Evolutionary conservation across 345 rosid genomes (phyloP).

Genomic region (Salix brachista): DNA sequence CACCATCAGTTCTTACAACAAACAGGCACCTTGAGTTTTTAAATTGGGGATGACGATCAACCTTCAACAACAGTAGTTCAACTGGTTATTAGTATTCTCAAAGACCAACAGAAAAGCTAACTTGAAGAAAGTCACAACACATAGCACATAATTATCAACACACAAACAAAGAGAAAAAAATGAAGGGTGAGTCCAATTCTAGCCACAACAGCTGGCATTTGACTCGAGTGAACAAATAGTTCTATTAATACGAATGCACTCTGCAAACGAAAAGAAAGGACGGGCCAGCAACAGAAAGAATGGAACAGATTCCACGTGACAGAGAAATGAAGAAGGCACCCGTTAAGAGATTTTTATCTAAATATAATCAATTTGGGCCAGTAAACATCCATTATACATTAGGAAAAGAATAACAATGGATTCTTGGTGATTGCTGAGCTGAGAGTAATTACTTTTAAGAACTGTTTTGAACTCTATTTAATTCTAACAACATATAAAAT

Average conservation of each 20-base stretch:
- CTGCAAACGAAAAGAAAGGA: background rate
- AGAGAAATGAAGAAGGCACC: background rate
- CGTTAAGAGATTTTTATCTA: background rate
- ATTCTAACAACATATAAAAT: background rate
- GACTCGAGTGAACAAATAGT: background rate
- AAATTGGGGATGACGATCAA: constrained; percentile 87
- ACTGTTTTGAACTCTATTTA: background rate
- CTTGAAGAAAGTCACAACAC: background rate
- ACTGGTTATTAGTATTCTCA: constrained; percentile 16
- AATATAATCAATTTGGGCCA: background rate
- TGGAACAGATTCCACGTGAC: background rate
- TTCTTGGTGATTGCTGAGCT: background rate
- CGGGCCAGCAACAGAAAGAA: background rate
- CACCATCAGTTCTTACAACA: constrained; percentile 91
- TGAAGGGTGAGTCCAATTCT: background rate
- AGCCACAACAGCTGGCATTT: background rate
- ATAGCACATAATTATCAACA: background rate
- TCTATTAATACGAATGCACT: background rate
- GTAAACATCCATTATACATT: background rate
- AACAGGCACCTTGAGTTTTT: constrained; percentile 74
- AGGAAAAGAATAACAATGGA: background rate
- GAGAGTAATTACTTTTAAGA: background rate
- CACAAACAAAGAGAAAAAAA: background rate
- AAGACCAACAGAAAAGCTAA: background rate
- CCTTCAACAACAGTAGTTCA: constrained; percentile 39